Evolutionary conservation across 176 grass and related monocot species (phyloP), one percentile per base, ranked within the genome.

Genomic region (Puya raimondii): DNA sequence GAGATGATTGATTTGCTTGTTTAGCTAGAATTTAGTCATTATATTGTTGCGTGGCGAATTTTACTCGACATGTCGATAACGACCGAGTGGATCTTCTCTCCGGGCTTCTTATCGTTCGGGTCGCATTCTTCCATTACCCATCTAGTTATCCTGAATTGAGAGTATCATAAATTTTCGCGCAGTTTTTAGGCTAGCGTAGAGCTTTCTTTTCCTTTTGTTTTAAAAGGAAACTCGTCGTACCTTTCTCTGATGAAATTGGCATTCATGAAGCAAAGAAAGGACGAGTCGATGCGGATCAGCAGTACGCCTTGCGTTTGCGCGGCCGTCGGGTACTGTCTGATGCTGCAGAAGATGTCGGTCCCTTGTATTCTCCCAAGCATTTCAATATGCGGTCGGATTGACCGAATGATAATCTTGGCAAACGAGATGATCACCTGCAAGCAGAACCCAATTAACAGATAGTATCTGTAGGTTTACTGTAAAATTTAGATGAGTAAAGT

Each of bases 31-130:
- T 16, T n/a, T 42, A 48, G 23, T 12, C 69, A 22, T 18, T 61
- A n/a, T 10, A 10, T 16, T 22, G 17, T n/a, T 18, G 2, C 9
- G 56, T 18, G 15, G 7, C n/a, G 17, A 9, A 15, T 17, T 80
- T 65, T 65, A 93, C 94, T 90, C 77, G 94, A 90, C 89, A 99
- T 90, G 68, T 99, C 89, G 74, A 99, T 77, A 29, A 99, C 71
- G 54, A 88, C 72, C 2, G 89, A 81, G 50, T 87, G 77, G 77
- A 75, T 75, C 70, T 83, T 87, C 10, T 87, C 81, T 71, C 52
- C 78, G 3, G 10, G 25, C 49, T 83, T 90, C 65, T 85, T 83
- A 64, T 79, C 70, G 3, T 72, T 65, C 5, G 20, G 33, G 13
- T 92, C 82, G 4, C 59, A 33, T 72, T 87, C 89, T 66, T 83